Evolutionary conservation across 768 basidiomycete genomes (phyloP).

Genomic region (Neoboletus magnificus): DNA sequence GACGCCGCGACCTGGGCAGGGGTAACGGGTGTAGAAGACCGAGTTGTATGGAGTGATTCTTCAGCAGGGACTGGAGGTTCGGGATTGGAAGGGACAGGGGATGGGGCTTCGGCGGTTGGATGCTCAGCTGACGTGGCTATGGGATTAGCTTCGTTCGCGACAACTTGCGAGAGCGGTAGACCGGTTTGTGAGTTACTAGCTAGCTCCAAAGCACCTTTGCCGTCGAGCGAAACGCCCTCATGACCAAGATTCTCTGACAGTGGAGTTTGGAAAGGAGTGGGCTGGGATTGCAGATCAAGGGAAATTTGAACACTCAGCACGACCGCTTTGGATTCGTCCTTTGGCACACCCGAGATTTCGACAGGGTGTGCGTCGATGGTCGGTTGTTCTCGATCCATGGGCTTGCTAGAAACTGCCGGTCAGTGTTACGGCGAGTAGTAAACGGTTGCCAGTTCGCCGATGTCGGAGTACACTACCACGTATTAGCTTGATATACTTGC

Average conservation of each 20-base stretch:
- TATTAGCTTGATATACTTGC: neutral
- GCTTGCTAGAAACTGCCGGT: neutral
- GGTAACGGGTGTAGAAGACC: slow-evolving; percentile 3
- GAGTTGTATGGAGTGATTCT: slow-evolving; percentile 1
- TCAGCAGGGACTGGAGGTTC: slow-evolving; percentile 3
- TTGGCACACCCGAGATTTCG: slow-evolving; percentile 2
- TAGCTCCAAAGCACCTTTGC: neutral
- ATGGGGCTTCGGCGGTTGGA: slow-evolving; percentile 1
- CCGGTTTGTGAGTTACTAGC: neutral
- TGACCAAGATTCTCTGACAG: neutral
- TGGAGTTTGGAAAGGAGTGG: slow-evolving; percentile 2
- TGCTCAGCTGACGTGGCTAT: neutral
- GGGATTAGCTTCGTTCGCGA: slow-evolving; percentile 1
- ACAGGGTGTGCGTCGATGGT: slow-evolving; percentile 1
- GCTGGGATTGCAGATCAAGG: slow-evolving; percentile 3
- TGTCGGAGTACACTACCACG: neutral
- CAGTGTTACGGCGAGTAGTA: neutral
- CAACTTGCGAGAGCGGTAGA: neutral
- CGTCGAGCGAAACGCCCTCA: neutral
- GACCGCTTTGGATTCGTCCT: slow-evolving; percentile 7
- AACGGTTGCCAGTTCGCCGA: neutral
- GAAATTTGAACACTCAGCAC: slow-evolving; percentile 5
- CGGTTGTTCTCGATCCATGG: slow-evolving; percentile 20
- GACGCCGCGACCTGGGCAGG: slow-evolving; percentile 7
- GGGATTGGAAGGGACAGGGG: slow-evolving; percentile 5